phyloP scores from a whole-genome alignment of 257 asterid genomes.

The Nicotiana obtusifolia region DNA sequence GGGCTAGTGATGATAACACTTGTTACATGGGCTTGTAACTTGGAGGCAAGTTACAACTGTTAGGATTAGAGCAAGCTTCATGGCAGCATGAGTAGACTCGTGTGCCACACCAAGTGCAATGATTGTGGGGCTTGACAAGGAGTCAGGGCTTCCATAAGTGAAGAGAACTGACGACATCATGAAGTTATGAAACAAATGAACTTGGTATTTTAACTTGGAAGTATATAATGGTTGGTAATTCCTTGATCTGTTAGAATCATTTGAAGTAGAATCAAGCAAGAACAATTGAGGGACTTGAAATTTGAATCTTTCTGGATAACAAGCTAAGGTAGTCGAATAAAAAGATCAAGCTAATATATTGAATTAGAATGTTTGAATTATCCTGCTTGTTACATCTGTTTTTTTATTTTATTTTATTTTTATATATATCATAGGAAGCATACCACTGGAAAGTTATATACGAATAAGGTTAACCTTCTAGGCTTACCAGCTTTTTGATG shows the following conservation, averaged over 20 bases:
- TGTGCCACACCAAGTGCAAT: constrained; percentile 6
- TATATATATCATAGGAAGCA: neutral
- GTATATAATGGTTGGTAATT: neutral
- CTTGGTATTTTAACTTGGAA: neutral
- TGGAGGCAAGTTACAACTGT: neutral
- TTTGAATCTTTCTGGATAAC: neutral
- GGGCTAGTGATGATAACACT: neutral
- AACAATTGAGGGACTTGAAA: neutral
- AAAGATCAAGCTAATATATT: neutral
- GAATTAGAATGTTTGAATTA: neutral
- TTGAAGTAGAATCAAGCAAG: neutral
- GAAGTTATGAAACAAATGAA: neutral
- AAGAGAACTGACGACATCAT: neutral
- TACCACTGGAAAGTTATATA: neutral
- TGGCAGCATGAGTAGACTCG: neutral
- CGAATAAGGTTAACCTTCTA: neutral
- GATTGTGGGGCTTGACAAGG: neutral
- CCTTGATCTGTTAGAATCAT: neutral
- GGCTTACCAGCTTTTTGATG: constrained; percentile 11
- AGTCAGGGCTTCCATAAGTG: neutral
- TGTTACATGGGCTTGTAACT: neutral
- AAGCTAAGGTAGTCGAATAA: constrained; percentile 1
- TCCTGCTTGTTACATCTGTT: neutral
- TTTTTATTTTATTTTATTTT: neutral
- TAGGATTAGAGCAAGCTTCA: neutral